phyloP scores from a whole-genome alignment of 352 stramenopile species.

The Pythium graminicola region DNA sequence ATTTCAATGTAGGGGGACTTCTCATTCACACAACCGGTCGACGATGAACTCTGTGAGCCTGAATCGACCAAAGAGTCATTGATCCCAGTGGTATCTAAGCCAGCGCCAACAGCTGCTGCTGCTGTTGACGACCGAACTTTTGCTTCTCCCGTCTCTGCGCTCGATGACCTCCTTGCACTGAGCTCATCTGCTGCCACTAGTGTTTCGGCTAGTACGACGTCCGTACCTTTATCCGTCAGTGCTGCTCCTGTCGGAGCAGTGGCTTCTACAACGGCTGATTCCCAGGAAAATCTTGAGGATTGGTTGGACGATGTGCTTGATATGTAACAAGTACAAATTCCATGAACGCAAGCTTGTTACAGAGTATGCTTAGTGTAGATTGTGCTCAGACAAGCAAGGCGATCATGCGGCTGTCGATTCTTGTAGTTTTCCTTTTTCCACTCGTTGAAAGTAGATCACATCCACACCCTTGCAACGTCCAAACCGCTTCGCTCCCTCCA shows the following conservation, averaged over 20 bases:
- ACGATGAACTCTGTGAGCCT: background rate
- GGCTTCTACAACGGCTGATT: background rate
- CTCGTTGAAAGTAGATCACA: conserved; percentile 66
- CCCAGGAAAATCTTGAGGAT: conserved; percentile 45
- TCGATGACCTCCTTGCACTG: conserved; percentile 19
- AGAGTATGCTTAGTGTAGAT: background rate
- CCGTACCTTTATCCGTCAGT: background rate
- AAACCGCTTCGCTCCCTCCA: conserved; percentile 70
- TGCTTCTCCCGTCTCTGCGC: background rate
- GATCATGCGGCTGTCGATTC: background rate
- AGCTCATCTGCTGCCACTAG: conserved; percentile 5
- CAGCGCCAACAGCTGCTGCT: background rate
- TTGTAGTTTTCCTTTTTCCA: background rate
- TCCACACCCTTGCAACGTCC: conserved; percentile 75
- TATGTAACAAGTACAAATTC: conserved; percentile 16
- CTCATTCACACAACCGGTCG: background rate
- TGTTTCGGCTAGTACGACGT: too few relatives aligned
- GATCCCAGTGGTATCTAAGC: background rate
- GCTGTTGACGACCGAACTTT: background rate
- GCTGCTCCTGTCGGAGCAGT: background rate
- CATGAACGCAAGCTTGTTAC: background rate
- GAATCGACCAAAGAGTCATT: background rate
- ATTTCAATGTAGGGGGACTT: background rate
- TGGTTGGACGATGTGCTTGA: conserved; percentile 69
- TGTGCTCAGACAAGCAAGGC: background rate